These are phyloP conservation scores for Posidonia oceanica DNA, from an alignment of 116 monocot genomes.

Conservation along the genomic window DNA sequence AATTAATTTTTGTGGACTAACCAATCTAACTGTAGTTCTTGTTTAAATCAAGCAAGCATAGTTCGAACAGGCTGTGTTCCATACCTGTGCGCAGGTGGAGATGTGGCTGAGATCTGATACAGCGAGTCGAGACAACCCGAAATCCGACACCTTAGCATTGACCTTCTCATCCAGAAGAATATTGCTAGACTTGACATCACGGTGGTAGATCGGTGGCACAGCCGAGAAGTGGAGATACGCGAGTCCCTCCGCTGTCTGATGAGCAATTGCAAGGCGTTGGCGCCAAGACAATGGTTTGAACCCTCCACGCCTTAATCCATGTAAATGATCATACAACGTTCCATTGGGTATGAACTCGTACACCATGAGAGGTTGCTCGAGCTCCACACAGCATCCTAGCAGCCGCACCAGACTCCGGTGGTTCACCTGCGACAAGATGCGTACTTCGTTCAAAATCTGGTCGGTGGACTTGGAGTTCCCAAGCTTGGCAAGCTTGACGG, in stretches of 20 bases:
- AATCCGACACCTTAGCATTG: slow-evolving; percentile 75
- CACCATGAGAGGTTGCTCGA: slow-evolving; percentile 77
- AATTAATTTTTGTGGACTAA: no score
- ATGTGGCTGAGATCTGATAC: slow-evolving; percentile 70
- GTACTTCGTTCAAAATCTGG: slow-evolving; percentile 87
- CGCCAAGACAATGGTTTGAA: slow-evolving; percentile 37
- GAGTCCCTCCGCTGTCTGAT: slow-evolving; percentile 66
- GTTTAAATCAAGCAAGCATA: no score
- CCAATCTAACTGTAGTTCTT: no score
- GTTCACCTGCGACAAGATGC: slow-evolving; percentile 84
- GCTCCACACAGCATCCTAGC: slow-evolving; percentile 88
- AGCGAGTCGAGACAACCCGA: slow-evolving; percentile 77
- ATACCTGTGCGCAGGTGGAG: slow-evolving; percentile 68
- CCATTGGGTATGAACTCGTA: slow-evolving; percentile 94
- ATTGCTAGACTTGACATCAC: slow-evolving; percentile 91
- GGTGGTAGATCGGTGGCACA: slow-evolving; percentile 76
- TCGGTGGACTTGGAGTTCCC: slow-evolving; percentile 89
- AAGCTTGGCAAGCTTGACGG: slow-evolving; percentile 86
- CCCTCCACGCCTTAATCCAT: slow-evolving; percentile 21
- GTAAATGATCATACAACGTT: slow-evolving; percentile 67
- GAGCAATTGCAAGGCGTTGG: slow-evolving; percentile 48
- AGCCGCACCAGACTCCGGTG: slow-evolving; percentile 75
- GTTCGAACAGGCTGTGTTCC: no score
- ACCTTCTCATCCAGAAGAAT: slow-evolving; percentile 82
- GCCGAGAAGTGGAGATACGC: slow-evolving; percentile 81